A percentile compares a stretch with the other conserved stretches of the same genome.
These are phyloP conservation scores for Centaurea solstitialis DNA, from an alignment of 129 eudicot species.

Conservation along the genomic window DNA sequence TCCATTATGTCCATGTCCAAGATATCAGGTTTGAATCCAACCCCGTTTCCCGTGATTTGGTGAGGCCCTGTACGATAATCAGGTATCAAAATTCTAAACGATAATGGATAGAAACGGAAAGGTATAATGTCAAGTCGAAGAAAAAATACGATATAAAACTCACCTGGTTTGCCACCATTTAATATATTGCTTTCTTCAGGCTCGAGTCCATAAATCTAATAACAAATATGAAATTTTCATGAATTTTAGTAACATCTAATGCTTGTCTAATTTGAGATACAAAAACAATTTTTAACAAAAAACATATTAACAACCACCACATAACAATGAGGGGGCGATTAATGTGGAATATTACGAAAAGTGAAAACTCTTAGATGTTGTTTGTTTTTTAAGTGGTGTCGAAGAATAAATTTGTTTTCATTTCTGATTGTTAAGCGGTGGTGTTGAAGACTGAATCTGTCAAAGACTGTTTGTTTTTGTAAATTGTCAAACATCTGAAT, in stretches of 20 bases:
- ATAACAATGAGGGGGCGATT: too few relatives aligned
- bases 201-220: slow-evolving; percentile 90
- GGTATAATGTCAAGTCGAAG: background rate
- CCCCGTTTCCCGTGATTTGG: slow-evolving; percentile 93
- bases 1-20: slow-evolving; percentile 98
- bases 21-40: slow-evolving; percentile 94
- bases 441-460: too few relatives aligned
- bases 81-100: background rate
- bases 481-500: too few relatives aligned
- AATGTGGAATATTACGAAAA: too few relatives aligned
- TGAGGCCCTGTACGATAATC: slow-evolving; percentile 71
- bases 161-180: slow-evolving; percentile 98
- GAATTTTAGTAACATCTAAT: background rate
- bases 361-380: too few relatives aligned
- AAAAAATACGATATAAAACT: background rate
- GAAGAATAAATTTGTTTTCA: too few relatives aligned
- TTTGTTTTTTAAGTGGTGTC: too few relatives aligned
- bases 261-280: background rate
- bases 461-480: too few relatives aligned
- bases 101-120: background rate
- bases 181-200: slow-evolving; percentile 95
- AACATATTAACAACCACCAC: background rate
- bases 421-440: too few relatives aligned
- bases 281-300: background rate
- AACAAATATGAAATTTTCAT: background rate